Evolutionary conservation across 2,329 filamentous ascomycete species (phyloP).

Genomic region (Aspergillus tanneri): DNA sequence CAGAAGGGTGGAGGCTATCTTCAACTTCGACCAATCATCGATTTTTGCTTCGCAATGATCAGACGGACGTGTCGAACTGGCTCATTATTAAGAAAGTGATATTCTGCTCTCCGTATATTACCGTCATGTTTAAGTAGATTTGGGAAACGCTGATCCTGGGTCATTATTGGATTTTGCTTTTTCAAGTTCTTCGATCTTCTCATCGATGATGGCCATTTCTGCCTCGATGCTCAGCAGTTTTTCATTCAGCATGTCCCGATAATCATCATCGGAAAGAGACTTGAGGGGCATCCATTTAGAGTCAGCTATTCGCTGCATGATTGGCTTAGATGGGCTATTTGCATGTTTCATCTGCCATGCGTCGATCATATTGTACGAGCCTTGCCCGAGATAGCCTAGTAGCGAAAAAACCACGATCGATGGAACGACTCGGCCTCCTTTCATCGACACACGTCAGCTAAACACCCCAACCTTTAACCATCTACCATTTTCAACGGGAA

Average conservation of each 20-base stretch:
- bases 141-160: background rate
- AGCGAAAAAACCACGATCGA: conserved; percentile 60
- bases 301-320: conserved; percentile 54
- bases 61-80: conserved; percentile 2
- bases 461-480: background rate
- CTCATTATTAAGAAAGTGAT: background rate
- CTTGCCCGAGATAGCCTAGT: conserved; percentile 59
- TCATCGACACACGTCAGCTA: conserved; percentile 24
- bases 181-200: conserved; percentile 62
- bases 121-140: conserved; percentile 7
- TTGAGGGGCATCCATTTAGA: conserved; percentile 72
- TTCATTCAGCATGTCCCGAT: conserved; percentile 67
- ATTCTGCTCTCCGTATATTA: background rate
- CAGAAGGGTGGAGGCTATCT: background rate
- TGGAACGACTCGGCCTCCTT: conserved; percentile 59
- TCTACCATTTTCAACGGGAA: background rate
- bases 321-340: conserved; percentile 38
- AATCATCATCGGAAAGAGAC: conserved; percentile 69
- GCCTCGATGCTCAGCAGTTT: conserved; percentile 70
- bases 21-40: background rate
- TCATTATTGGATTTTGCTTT: conserved; percentile 19
- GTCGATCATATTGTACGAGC: conserved; percentile 54
- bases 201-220: conserved; percentile 75
- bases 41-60: background rate
- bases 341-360: conserved; percentile 43